phyloP scores from a whole-genome alignment of 805 yeast species.

The Tetrapisispora taiwanensis region DNA sequence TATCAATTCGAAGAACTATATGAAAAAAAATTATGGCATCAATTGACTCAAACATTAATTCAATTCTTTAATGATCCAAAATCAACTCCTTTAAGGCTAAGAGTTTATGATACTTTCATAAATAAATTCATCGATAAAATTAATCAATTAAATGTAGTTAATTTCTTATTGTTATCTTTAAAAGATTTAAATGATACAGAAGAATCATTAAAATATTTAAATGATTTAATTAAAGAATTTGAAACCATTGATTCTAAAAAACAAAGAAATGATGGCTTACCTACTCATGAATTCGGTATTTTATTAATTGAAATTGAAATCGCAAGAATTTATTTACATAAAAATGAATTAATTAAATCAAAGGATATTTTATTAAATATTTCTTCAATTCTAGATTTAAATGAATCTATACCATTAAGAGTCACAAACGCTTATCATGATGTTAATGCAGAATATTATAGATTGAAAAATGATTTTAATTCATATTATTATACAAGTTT shows the following conservation, averaged over 20 bases:
- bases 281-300: conserved; percentile 43
- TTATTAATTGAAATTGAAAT: conserved; percentile 58
- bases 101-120: conserved; percentile 64
- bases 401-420: conserved; percentile 47
- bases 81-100: conserved; percentile 46
- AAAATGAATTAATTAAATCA: conserved; percentile 48
- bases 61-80: conserved; percentile 49
- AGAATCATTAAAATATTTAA: conserved; percentile 45
- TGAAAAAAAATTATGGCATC: conserved; percentile 92
- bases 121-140: conserved; percentile 55
- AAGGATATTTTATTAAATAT: conserved; percentile 58
- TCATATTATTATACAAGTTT: conserved; percentile 71
- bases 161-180: conserved; percentile 53
- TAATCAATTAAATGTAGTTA: conserved; percentile 70
- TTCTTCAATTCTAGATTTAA: conserved; percentile 44
- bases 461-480: conserved; percentile 69
- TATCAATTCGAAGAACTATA: conserved; percentile 62
- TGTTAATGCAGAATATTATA: conserved; percentile 66
- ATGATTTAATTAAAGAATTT: conserved; percentile 37
- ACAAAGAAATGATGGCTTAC: conserved; percentile 29
- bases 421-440: conserved; percentile 78
- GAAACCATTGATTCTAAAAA: conserved; percentile 29
- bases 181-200: conserved; percentile 32
- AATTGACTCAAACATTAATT: conserved; percentile 60
- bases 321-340: conserved; percentile 56